Conservation (phyloP, 331 rosid species). For the Spiraea crenata region DNA sequence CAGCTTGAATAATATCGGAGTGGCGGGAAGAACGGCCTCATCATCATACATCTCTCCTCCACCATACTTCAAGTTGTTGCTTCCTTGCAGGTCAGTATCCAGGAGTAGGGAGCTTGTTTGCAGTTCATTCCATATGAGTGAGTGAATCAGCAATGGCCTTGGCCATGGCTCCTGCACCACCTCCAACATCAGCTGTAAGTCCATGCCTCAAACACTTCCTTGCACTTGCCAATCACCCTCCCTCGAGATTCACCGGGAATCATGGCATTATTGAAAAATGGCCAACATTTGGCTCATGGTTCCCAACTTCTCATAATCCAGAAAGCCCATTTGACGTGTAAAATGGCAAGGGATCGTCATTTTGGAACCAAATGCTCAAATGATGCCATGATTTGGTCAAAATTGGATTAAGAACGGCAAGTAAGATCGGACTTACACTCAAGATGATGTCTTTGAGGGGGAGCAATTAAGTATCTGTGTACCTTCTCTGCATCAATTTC, state of each 20-base stretch:
- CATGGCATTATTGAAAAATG: no score
- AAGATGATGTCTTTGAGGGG: constrained; percentile 17
- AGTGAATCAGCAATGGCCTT: not conserved
- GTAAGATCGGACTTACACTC: constrained; percentile 20
- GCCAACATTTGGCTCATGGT: no score
- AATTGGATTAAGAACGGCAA: constrained; percentile 18
- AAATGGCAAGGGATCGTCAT: not conserved
- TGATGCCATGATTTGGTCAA: constrained; percentile 15
- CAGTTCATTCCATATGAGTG: constrained; percentile 23
- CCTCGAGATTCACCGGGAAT: not conserved
- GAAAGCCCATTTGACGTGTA: no score
- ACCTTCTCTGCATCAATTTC: no score
- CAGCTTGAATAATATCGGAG: no score
- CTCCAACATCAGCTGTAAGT: not conserved
- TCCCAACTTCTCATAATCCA: no score
- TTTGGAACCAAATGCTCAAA: constrained; percentile 21
- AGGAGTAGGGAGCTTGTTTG: no score
- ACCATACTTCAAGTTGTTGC: constrained; percentile 4
- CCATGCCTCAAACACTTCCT: not conserved
- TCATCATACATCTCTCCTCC: no score
- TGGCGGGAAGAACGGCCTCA: no score
- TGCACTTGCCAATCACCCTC: constrained; percentile 8
- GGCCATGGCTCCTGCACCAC: no score
- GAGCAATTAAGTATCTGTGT: not conserved
- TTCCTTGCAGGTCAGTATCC: constrained; percentile 6